Base-by-base conservation (phyloP, 108 stramenopile species). In the Cylindrotheca closterium region DNA sequence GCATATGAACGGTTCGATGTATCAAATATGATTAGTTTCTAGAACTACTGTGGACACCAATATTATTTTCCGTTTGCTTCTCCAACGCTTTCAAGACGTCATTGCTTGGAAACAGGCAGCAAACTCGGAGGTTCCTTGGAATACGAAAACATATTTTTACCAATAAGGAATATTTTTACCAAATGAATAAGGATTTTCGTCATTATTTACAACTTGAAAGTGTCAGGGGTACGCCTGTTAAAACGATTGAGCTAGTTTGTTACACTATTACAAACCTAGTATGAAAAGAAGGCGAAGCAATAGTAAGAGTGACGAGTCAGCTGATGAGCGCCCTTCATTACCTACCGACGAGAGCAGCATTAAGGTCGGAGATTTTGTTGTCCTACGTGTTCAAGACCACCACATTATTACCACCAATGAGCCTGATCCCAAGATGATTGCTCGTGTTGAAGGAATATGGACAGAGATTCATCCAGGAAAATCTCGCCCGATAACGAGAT, bases 371-470 rank as follows among this genome's bases (percentile, higher is more conserved):
- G 37, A 42, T 42, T 10, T 15, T 42, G 37, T 42, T 42, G 37
- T 10, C 10, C 37, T 42, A 15, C 37, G 37, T 10, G 37, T 42
- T 7, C 37, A 7, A 42, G 15, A 42, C 10, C 37, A 42, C 15
- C n/a, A n/a, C n/a, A 15, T 15, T 10, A 15, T 15, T 10, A 7
- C 37, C 7, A 15, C 10, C 15, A 15, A 42, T 10, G 37, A 42
- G 37, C 10, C 7, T 7, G 37, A 15, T 15, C 37, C 7, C 10
- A 42, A 7, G 7, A 83, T 79, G 68, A 32, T 88, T 24, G 87
- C 82, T 26, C 67, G 74, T 18, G 71, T 89, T 5, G 88, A 86
- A 51, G 61, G 81, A 21, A 73, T 89, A 54, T 89, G 85, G 84
- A 71, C 84, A 63, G 80, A 3, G 8, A 23, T 28, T 27, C 27